Evolutionary conservation across 2,329 filamentous ascomycete genomes (phyloP), one percentile per base, ranked within the genome.

Genomic region (Didymellaceae sp.): DNA sequence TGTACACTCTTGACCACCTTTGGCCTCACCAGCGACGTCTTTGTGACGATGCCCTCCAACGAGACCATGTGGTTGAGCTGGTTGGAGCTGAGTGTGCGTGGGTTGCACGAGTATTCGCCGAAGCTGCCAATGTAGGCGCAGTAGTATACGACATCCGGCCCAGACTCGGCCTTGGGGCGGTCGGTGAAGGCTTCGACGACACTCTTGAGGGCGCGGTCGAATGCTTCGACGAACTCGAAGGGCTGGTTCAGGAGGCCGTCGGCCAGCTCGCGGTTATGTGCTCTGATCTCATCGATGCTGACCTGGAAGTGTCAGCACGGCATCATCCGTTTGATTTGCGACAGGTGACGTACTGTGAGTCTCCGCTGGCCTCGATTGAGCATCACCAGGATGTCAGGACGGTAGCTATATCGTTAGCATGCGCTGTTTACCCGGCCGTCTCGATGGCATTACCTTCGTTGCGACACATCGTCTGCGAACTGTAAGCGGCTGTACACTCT

Each of bases 1-100:
- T 99, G 94, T 44, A 99, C 92, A 75, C 94, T 97, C 78, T 95
- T 96, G 55, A 97, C 87, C n/a, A 99, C 86, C 76, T 99, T 99
- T 9, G 94, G 94, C 48, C 95, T 85, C 57, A 99, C 96, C 16
- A 99, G 81, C 18, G 92, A 97, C 76, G 91, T 96, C 73, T 94
- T 89, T 26, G 94, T 99, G 32, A 99, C 94, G 65, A 99, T 99
- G 37, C 94, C 94, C 75, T 99, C 94, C 42, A 99, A 82, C 3
- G 92, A 96, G 11, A 99, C 90, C 92, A 99, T 97, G 68, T 90
- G 87, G 74, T 99, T 99, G 48, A 99, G 83, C 66, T 96, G 90
- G 31, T 86, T 82, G 2, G 93, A 97, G 41, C 90, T 90, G 22
- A 99, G 78, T 0, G 94, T 97, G 61, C 94, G 86, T 31, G 94